Evolutionary conservation across 2,329 filamentous ascomycete genomes (phyloP).

Genomic region (Claviceps fusiformis): DNA sequence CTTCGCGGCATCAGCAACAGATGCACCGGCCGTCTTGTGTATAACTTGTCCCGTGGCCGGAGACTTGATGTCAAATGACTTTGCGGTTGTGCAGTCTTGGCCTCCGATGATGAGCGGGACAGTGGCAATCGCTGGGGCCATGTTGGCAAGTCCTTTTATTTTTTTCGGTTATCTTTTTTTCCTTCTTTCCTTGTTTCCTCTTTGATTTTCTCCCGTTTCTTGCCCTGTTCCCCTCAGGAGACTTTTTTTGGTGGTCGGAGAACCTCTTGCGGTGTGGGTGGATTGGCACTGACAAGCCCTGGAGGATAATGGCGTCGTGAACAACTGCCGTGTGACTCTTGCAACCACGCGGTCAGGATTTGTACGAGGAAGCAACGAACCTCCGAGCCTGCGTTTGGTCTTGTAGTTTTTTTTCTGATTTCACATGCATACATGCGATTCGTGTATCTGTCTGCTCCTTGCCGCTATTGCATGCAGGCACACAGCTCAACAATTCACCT

Average conservation of each 20-base stretch:
- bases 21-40: conserved; percentile 41
- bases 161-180: not conserved
- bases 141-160: not conserved
- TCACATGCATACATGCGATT: not conserved
- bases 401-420: too few species aligned
- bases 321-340: not conserved
- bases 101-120: conserved; percentile 32
- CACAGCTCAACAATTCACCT: too few species aligned
- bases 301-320: not conserved
- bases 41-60: conserved; percentile 40
- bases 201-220: not conserved
- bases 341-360: not conserved
- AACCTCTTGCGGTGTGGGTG: not conserved
- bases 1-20: conserved; percentile 39
- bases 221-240: too few species aligned
- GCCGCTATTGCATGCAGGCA: not conserved
- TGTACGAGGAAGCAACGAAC: not conserved
- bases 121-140: not conserved
- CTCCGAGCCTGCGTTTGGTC: not conserved
- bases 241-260: not conserved
- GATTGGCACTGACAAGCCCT: not conserved
- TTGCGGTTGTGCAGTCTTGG: conserved; percentile 28
- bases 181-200: not conserved
- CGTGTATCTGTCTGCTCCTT: not conserved
- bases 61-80: conserved; percentile 41